Percentiles rank a stretch among this genome's conserved stretches.
Conservation (phyloP, 495 filamentous ascomycete species). For the Usnea hakonensis region DNA sequence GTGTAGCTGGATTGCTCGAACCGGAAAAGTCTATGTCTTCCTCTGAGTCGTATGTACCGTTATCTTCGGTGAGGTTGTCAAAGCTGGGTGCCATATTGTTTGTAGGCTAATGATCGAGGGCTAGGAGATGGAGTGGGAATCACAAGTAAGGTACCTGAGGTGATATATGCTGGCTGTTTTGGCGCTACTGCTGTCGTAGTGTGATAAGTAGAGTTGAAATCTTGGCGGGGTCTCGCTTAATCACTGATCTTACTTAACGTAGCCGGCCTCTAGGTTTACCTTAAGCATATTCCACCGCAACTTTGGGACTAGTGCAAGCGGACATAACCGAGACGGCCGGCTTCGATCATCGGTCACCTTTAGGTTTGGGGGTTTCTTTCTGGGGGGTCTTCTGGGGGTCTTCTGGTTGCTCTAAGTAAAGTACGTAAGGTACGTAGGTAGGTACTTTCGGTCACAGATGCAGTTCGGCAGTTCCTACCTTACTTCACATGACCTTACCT, state of each 20-base stretch:
- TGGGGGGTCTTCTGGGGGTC: too few relatives aligned
- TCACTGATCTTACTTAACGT: too few relatives aligned
- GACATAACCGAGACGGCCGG: background rate
- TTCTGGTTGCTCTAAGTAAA: too few relatives aligned
- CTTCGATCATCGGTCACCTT: background rate
- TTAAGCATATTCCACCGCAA: too few relatives aligned
- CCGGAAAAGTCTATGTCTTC: constrained; percentile 89
- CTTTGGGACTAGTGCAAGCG: background rate
- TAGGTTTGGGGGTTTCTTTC: too few relatives aligned
- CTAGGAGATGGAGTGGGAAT: background rate
- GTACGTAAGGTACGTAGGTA: too few relatives aligned
- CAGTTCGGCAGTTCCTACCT: too few relatives aligned
- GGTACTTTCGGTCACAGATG: background rate
- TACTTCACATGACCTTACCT: background rate
- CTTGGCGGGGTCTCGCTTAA: background rate
- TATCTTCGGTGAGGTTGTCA: constrained; percentile 66
- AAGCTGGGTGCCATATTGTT: constrained; percentile 64
- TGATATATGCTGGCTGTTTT: too few relatives aligned
- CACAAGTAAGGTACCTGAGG: too few relatives aligned
- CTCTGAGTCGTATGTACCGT: constrained; percentile 76
- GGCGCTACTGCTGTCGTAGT: too few relatives aligned
- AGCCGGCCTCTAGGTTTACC: too few relatives aligned
- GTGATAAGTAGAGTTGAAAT: background rate
- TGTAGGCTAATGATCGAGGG: background rate
- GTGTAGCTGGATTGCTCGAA: constrained; percentile 33